Conservation (phyloP, 495 filamentous ascomycete genomes). For the Achaetomiella virescens region DNA sequence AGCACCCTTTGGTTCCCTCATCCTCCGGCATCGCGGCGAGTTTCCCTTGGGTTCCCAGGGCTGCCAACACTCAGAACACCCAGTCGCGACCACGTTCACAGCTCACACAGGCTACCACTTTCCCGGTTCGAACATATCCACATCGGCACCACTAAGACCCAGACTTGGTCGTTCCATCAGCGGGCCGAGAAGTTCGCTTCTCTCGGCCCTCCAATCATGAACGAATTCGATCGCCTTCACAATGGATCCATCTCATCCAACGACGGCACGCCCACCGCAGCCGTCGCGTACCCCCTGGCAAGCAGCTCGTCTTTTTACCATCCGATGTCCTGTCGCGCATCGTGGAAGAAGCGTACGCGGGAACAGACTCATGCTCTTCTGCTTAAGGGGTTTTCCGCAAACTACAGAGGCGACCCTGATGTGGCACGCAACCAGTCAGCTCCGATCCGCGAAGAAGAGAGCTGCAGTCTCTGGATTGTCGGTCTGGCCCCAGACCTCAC, state of each 20-base stretch:
- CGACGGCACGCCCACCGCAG: not conserved
- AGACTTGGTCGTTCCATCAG: too few relatives aligned
- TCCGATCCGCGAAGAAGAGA: conserved; percentile 23
- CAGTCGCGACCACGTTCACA: too few relatives aligned
- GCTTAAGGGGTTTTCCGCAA: conserved; percentile 22
- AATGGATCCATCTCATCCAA: not conserved
- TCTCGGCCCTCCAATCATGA: too few relatives aligned
- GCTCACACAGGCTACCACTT: too few relatives aligned
- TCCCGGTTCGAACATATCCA: too few relatives aligned
- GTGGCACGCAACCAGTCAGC: conserved; percentile 30
- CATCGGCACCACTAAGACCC: too few relatives aligned
- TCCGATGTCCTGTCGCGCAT: conserved; percentile 14
- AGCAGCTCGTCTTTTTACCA: conserved; percentile 8
- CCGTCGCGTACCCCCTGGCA: not conserved
- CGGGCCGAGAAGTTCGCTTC: too few relatives aligned
- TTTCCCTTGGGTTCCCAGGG: too few relatives aligned
- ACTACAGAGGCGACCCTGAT: conserved; percentile 32
- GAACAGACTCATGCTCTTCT: conserved; percentile 11
- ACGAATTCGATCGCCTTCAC: not conserved
- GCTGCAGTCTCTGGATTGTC: conserved; percentile 33
- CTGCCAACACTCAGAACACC: too few relatives aligned
- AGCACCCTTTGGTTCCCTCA: too few relatives aligned
- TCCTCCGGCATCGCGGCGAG: too few relatives aligned
- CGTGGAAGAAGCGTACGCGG: not conserved
- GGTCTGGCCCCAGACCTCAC: conserved; percentile 31